Base-by-base conservation (phyloP, 2,329 filamentous ascomycete genomes). In the Epichloe hybrida region DNA sequence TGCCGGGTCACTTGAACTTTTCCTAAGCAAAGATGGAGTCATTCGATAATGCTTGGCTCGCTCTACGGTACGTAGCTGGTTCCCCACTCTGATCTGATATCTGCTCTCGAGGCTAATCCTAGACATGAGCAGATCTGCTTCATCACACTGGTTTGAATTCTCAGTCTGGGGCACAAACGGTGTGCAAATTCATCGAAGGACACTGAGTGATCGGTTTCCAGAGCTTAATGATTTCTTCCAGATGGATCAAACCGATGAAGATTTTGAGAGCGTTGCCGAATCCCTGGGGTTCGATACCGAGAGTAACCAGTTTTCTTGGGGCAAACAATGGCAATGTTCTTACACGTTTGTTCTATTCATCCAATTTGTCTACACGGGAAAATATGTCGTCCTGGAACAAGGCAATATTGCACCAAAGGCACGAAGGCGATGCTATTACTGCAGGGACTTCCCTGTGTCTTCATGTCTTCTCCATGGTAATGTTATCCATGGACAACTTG, bases 11-110 rank as follows among this genome's bases (percentile, higher is more conserved):
- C 7, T 8, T 27, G 7, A 27, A 27, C 27, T 8, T 27, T 27
- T 27, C 7, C 27, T 3, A 3, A 27, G 27, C 2, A 1, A 27
- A 27, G 3, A 27, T 27, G 27, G 0, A 27, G 27, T 1, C 7
- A 0, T 27, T 27, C 27, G 0, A 8, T 27, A 1, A 3, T 27
- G 2, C 0, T 27, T 8, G 1, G 0, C 8, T 1, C 27, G 27
- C 27, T 27, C 0, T 27, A 27, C 27, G 27, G 27, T 27, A 27
- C 27, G 27, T 27, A 8, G 27, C 27, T 27, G 2, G 27, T 27
- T 27, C 7, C 8, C 27, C 27, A 27, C 27, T 27, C 27, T 8
- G 27, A 8, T 8, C 27, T 8, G 27, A 27, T 8, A 27, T 27
- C 27, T 27, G 27, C 27, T 27, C 27, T 8, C 27, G 7, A 1